phyloP scores from a whole-genome alignment of 1,139 yeast genomes.

The Taphrina confusa region DNA sequence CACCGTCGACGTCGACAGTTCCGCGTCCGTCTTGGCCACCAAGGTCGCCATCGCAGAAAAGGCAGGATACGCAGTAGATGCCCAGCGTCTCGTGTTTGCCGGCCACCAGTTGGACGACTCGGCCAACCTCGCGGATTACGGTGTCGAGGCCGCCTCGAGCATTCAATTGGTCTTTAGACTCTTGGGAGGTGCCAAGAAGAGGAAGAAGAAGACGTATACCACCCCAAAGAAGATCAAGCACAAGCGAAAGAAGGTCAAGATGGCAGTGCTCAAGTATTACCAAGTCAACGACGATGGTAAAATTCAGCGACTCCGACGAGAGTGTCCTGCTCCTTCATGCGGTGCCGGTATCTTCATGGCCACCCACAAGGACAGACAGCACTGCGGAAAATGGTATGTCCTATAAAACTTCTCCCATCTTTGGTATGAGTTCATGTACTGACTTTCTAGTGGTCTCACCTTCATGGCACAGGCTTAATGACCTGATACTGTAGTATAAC shows the following conservation, averaged over 20 bases:
- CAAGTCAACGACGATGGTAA: conserved; percentile 98
- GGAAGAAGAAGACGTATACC: conserved; percentile 99
- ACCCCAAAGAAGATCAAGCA: conserved; percentile 99
- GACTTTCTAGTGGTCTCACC: conserved; percentile 22
- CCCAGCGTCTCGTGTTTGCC: conserved; percentile 99
- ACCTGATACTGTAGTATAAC: too few species aligned
- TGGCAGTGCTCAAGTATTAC: conserved; percentile 99
- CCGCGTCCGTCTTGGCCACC: conserved; percentile 99
- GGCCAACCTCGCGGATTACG: conserved; percentile 98
- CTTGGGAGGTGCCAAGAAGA: conserved; percentile 99
- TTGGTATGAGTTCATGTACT: not conserved
- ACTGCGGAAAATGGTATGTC: conserved; percentile 31
- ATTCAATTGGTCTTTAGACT: conserved; percentile 96
- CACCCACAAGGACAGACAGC: conserved; percentile 73
- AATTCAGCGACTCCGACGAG: conserved; percentile 98
- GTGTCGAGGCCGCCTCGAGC: conserved; percentile 99
- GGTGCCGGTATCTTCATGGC: conserved; percentile 95
- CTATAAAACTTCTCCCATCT: not conserved
- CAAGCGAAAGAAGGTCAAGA: conserved; percentile 99
- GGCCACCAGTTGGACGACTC: conserved; percentile 99
- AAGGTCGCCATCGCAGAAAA: conserved; percentile 99
- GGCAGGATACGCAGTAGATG: conserved; percentile 99
- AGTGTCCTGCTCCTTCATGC: conserved; percentile 88
- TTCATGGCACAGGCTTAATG: conserved; percentile 34
- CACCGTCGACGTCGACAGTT: conserved; percentile 90